Base-by-base conservation (phyloP, 2,329 filamentous ascomycete genomes). In the Ambrosiella xylebori region DNA sequence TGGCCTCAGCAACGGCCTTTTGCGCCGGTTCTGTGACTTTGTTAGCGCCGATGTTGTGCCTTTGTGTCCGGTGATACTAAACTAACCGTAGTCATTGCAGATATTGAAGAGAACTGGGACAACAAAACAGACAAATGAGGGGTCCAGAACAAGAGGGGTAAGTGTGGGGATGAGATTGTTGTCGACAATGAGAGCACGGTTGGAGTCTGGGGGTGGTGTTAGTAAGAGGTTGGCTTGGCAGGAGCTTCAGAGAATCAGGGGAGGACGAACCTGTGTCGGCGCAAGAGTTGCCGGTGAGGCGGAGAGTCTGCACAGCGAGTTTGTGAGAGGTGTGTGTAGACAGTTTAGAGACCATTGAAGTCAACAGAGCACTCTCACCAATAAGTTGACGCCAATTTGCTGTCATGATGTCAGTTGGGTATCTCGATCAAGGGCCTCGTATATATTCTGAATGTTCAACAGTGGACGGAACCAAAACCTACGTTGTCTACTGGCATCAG, bases 101-200 rank as follows among this genome's bases (percentile, higher is more conserved):
- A 82, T 72, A 64, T 84, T 84, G 66, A 77, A 81, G 3, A 84
- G 67, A 7, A 83, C 81, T 0, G 79, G 77, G 45, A 83, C 74
- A 40, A 73, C 72, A 64, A 79, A 78, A 0, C 71, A 67, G 7
- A 80, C 66, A 15, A 82, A 63, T 0, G 68, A 66, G 54, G 78
- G 73, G 41, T 78, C 66, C 12, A 68, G 62, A 7, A 83, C 66
- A 40, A 78, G 70, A 2, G 67, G 63, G 38, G 79, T 73, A 58
- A 84, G 70, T 38, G 69, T 67, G 2, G 68, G 64, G 11, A 84
- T 64, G 27, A 73, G 71, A 52, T 72, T 72, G 12, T 73, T 72
- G 0, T 73, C 68, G 3, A 82, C 72, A 1, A 83, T 72, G 0
- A 75, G 73, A 6, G 72, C 76, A 59, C 81, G 73, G 63, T 84